Base-by-base conservation (phyloP, 495 filamentous ascomycete genomes). In the Staphylotrichum longicolle region DNA sequence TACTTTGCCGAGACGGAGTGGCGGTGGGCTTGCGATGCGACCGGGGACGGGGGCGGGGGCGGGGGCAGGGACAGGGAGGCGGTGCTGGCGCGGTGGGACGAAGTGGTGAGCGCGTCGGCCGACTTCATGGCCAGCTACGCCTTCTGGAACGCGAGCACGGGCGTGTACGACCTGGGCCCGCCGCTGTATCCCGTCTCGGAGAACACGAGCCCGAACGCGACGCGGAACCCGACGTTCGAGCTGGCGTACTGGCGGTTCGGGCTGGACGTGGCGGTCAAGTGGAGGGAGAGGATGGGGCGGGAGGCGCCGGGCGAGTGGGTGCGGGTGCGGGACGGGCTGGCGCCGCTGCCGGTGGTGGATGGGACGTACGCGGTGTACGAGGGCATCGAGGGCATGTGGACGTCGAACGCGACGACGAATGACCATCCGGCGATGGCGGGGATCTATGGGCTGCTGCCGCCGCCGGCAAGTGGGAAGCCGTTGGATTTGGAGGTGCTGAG, bases 201-300 rank as follows among this genome's bases (percentile, higher is more conserved):
- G 61, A 83, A 78, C 53, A 82, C 80, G 7, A 73, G 75, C 33
- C 79, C 80, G 7, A 84, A 83, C 55, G 63, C 62, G 1, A 83
- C 80, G 14, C 57, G 74, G 0, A 84, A 84, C 60, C 78, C 80
- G 9, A 76, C 78, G 0, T 83, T 82, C 57, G 80, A 83, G 69
- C 66, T 83, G 5, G 80, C 80, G 7, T 83, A 82, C 64, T 82
- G 80, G 80, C 66, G 75, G 12, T 82, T 81, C 60, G 79, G 80
- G 7, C 66, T 82, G 15, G 70, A 76, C 37, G 63, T 82, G 5
- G 78, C 77, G 7, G 63, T 66, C 3, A 48, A 48, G 12, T 80
- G 77, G 77, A 77, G 74, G 65, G 63, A 58, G 40, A 65, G 75
- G 11, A 77, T 79, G 58, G 63, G 63, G 12, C 68, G 69, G 46